Evolutionary conservation across 805 yeast genomes (phyloP).

Genomic region (Candida awuae): DNA sequence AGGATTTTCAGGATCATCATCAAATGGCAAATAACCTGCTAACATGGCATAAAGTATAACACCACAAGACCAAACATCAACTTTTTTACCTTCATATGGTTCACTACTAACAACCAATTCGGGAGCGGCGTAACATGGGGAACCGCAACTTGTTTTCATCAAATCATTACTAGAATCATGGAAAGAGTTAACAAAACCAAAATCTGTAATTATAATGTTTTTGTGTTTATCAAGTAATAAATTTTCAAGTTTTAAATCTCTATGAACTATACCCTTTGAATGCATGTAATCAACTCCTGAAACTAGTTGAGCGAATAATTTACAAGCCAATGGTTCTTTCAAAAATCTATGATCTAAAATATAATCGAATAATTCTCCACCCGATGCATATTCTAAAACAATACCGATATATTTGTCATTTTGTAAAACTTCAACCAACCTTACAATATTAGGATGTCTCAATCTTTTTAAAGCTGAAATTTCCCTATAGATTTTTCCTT

Average conservation of each 20-base stretch:
- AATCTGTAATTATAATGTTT: conserved; percentile 80
- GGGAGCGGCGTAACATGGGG: conserved; percentile 98
- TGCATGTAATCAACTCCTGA: conserved; percentile 91
- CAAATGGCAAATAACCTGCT: conserved; percentile 95
- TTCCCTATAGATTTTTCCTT: conserved; percentile 84
- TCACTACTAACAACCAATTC: conserved; percentile 82
- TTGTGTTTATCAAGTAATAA: conserved; percentile 75
- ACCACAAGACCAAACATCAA: conserved; percentile 96
- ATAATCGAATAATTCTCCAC: conserved; percentile 93
- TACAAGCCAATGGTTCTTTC: conserved; percentile 80
- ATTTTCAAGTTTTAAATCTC: conserved; percentile 72
- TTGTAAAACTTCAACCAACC: conserved; percentile 85
- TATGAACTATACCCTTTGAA: conserved; percentile 68
- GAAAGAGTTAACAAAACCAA: conserved; percentile 91
- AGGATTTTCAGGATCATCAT: conserved; percentile 94
- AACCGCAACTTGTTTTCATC: conserved; percentile 94
- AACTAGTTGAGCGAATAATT: conserved; percentile 84
- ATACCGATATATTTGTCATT: conserved; percentile 94
- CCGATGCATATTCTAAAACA: conserved; percentile 92
- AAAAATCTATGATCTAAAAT: conserved; percentile 79
- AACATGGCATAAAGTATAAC: conserved; percentile 93
- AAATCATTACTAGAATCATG: conserved; percentile 48
- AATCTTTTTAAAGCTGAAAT: conserved; percentile 81
- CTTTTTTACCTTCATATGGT: conserved; percentile 87
- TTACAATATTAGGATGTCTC: conserved; percentile 90